phyloP scores from a whole-genome alignment of 768 basidiomycete genomes.

The Suillus subluteus region DNA sequence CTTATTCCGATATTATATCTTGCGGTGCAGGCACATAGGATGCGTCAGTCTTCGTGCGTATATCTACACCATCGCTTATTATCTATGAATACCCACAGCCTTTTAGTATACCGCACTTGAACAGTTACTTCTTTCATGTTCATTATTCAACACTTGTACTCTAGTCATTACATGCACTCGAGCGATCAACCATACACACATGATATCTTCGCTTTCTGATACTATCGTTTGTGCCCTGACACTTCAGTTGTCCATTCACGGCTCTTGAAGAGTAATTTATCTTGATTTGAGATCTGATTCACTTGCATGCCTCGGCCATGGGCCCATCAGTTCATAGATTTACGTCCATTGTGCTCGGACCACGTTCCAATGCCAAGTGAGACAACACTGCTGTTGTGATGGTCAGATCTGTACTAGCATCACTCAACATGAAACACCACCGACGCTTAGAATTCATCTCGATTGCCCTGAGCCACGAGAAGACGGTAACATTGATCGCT shows the following conservation, averaged over 20 bases:
- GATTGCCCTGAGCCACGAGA: background rate
- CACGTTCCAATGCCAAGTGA: background rate
- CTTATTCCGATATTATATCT: conserved; percentile 22
- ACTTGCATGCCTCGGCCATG: too few species aligned
- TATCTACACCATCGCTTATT: conserved; percentile 25
- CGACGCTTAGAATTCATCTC: background rate
- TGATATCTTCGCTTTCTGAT: background rate
- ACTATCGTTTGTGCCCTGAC: background rate
- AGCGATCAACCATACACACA: background rate
- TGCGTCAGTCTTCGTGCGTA: conserved; percentile 23
- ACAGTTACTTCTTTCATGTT: background rate
- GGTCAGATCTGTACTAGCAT: too few species aligned
- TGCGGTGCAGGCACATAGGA: conserved; percentile 9
- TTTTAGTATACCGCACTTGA: background rate
- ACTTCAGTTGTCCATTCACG: background rate
- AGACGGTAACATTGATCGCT: background rate
- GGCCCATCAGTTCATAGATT: background rate
- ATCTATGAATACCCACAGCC: conserved; percentile 15
- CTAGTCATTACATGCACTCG: background rate
- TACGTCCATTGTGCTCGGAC: background rate
- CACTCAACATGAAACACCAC: too few species aligned
- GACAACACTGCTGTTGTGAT: too few species aligned
- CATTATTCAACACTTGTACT: conserved; percentile 10
- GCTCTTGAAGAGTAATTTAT: background rate
- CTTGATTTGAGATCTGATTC: background rate